Evolutionary conservation across 495 filamentous ascomycete species (phyloP).

Genomic region (Neohortaea acidophila): DNA sequence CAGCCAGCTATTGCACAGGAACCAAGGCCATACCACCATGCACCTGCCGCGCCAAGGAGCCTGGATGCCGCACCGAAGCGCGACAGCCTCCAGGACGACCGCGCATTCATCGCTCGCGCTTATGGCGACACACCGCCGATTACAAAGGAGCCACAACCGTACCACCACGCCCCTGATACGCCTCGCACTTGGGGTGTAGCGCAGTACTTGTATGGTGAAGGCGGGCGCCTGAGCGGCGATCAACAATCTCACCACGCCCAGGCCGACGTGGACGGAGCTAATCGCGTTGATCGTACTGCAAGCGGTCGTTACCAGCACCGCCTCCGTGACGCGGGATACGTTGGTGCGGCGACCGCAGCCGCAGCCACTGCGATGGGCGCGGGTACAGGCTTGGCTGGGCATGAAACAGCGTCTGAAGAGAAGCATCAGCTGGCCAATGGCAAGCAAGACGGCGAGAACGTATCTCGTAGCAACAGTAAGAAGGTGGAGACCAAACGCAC

Average conservation of each 20-base stretch:
- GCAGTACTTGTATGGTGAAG: too few species aligned
- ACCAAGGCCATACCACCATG: too few species aligned
- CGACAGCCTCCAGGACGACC: too few species aligned
- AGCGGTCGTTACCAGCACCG: conserved; percentile 13
- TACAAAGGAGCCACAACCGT: too few species aligned
- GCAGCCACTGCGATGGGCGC: neutral
- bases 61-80: neutral
- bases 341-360: conserved; percentile 14
- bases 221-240: neutral
- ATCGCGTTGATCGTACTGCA: conserved; percentile 1
- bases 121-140: too few species aligned
- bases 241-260: neutral
- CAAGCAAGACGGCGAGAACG: conserved; percentile 11
- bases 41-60: neutral
- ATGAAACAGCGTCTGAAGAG: conserved; percentile 4
- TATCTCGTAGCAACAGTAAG: too few species aligned
- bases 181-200: too few species aligned
- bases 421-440: neutral
- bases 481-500: too few species aligned
- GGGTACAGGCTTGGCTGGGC: too few species aligned
- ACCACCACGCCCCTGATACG: too few species aligned
- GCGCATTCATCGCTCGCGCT: too few species aligned
- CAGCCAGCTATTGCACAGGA: too few species aligned
- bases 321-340: conserved; percentile 17
- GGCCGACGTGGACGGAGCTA: neutral